Conservation (phyloP, 768 basidiomycete genomes). For the Hypsizygus marmoreus region DNA sequence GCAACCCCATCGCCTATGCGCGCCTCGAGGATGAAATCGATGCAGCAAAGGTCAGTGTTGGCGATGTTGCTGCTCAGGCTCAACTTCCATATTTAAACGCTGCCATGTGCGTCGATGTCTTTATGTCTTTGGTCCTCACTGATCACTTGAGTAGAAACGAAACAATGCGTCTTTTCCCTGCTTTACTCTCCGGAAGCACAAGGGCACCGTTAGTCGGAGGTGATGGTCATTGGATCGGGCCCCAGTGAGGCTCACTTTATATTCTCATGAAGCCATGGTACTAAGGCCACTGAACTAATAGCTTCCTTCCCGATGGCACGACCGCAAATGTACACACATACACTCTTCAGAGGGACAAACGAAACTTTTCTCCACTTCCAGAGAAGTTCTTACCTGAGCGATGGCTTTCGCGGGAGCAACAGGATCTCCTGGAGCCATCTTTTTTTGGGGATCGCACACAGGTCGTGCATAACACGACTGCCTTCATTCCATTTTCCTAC, state of each 20-base stretch:
- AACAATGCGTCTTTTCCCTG: slow-evolving; percentile 37
- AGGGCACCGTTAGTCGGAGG: too few species aligned
- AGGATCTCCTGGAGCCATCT: slow-evolving; percentile 18
- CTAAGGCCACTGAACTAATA: too few species aligned
- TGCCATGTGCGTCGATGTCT: slow-evolving; percentile 31
- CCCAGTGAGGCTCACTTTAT: slow-evolving; percentile 19
- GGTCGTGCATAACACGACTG: slow-evolving; percentile 24
- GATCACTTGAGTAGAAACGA: slow-evolving; percentile 38
- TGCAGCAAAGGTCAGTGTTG: not conserved
- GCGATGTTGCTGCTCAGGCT: slow-evolving; percentile 6
- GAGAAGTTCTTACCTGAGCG: slow-evolving; percentile 40
- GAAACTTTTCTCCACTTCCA: slow-evolving; percentile 39
- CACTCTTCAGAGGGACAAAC: slow-evolving; percentile 36
- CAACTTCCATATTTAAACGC: slow-evolving; percentile 28
- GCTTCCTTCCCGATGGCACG: slow-evolving; percentile 43
- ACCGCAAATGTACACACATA: slow-evolving; percentile 36
- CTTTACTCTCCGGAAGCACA: slow-evolving; percentile 35
- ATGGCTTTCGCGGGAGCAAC: slow-evolving; percentile 29
- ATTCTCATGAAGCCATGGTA: too few species aligned
- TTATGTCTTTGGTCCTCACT: too few species aligned
- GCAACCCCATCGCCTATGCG: slow-evolving; percentile 17
- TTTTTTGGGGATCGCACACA: slow-evolving; percentile 14
- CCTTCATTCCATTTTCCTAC: slow-evolving; percentile 40
- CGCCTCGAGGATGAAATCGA: slow-evolving; percentile 13
- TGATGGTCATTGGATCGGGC: too few species aligned